phyloP scores from a whole-genome alignment of 495 filamentous ascomycete genomes.

The Hypomontagnella monticulosa region DNA sequence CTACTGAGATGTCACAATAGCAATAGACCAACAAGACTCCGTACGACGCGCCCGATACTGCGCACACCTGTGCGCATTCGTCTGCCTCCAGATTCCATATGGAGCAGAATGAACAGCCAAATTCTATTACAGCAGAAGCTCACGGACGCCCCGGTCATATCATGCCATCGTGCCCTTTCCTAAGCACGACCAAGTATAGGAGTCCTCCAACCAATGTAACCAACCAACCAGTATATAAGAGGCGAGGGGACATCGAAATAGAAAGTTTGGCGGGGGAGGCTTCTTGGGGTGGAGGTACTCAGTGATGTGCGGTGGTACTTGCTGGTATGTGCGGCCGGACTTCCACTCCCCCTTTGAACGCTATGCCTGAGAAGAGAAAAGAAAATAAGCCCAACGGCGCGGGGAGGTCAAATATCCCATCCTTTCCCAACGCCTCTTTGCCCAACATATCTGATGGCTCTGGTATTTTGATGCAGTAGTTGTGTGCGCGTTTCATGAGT shows the following conservation, averaged over 20 bases:
- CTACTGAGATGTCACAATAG: conserved; percentile 31
- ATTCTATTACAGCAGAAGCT: conserved; percentile 41
- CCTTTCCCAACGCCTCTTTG: conserved; percentile 44
- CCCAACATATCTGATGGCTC: conserved; percentile 37
- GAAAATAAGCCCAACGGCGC: conserved; percentile 22
- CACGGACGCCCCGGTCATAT: conserved; percentile 37
- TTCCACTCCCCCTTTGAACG: conserved; percentile 28
- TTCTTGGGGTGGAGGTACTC: conserved; percentile 5
- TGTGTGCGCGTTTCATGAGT: conserved; percentile 46
- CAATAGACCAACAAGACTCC: conserved; percentile 30
- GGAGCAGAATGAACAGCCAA: conserved; percentile 28
- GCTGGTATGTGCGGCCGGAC: conserved; percentile 24
- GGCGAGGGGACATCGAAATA: conserved; percentile 15
- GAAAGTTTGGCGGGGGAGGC: conserved; percentile 4
- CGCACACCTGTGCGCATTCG: conserved; percentile 8
- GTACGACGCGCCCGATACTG: conserved; percentile 13
- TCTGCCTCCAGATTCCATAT: conserved; percentile 26
- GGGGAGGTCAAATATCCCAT: conserved; percentile 34
- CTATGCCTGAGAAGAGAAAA: conserved; percentile 38
- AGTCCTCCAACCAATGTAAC: conserved; percentile 34
- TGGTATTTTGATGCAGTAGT: conserved; percentile 43
- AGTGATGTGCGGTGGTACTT: conserved; percentile 9
- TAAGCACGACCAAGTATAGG: conserved; percentile 33
- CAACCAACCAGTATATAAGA: conserved; percentile 24
- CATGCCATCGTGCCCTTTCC: conserved; percentile 35